Evolutionary conservation across 345 rosid species (phyloP).

Genomic region (Hibiscus tridactylites): DNA sequence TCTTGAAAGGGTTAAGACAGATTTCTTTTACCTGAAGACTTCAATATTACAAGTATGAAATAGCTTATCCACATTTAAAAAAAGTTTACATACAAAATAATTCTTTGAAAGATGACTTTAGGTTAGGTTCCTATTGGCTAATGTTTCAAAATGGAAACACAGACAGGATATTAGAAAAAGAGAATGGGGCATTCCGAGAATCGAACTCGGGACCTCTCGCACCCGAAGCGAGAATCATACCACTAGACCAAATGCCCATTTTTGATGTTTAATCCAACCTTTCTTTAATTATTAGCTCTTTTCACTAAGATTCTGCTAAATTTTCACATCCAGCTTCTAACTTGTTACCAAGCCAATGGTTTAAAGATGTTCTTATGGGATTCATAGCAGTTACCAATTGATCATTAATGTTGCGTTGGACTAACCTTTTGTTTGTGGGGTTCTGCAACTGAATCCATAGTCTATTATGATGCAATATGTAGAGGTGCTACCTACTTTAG

Average conservation of each 20-base stretch:
- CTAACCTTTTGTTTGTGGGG: background rate
- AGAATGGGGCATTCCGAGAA: slow-evolving; percentile 57
- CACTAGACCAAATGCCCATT: slow-evolving; percentile 67
- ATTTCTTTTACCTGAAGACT: background rate
- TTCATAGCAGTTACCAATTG: background rate
- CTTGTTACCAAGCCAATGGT: background rate
- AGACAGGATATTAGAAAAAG: too few relatives aligned
- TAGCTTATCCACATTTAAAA: too few relatives aligned
- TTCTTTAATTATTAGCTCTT: too few relatives aligned
- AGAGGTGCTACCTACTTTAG: background rate
- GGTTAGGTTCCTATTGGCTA: too few relatives aligned
- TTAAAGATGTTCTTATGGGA: background rate
- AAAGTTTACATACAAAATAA: too few relatives aligned
- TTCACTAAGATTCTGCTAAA: background rate
- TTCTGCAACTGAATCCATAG: background rate
- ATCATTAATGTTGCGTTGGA: background rate
- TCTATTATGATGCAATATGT: background rate
- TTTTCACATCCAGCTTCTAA: background rate
- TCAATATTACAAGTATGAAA: background rate
- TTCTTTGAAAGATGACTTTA: too few relatives aligned
- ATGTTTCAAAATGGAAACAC: too few relatives aligned
- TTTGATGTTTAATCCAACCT: background rate
- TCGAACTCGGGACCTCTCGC: slow-evolving; percentile 71
- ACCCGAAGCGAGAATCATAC: slow-evolving; percentile 87
- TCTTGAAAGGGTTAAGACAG: background rate